Conservation (phyloP, 2,329 filamentous ascomycete genomes). For the Nigrospora osmanthi region DNA sequence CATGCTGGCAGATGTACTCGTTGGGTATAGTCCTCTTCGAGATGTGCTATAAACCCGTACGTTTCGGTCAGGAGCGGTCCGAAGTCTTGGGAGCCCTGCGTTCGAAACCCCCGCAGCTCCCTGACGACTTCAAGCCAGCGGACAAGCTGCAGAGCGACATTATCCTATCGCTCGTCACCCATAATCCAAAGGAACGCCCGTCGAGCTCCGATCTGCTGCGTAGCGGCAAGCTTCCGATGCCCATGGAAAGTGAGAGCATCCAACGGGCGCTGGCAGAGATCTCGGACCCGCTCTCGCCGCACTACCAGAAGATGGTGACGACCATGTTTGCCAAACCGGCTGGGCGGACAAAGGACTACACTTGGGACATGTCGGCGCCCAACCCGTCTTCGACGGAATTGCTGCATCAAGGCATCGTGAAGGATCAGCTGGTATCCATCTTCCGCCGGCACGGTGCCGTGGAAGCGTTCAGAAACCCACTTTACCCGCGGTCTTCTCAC, state of each 20-base stretch:
- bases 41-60: constrained; percentile 70
- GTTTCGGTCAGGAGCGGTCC: constrained; percentile 53
- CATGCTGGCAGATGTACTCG: constrained; percentile 71
- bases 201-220: constrained; percentile 75
- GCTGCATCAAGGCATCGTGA: constrained; percentile 65
- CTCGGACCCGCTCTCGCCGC: constrained; percentile 74
- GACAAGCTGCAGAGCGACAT: constrained; percentile 73
- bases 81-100: constrained; percentile 61
- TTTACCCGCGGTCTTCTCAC: constrained; percentile 77
- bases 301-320: constrained; percentile 85
- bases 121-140: constrained; percentile 60
- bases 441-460: constrained; percentile 88
- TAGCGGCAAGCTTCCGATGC: constrained; percentile 79
- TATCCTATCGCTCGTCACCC: constrained; percentile 70
- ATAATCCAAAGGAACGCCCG: constrained; percentile 75
- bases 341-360: constrained; percentile 72
- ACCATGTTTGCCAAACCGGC: constrained; percentile 67
- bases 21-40: constrained; percentile 97
- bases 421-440: constrained; percentile 65
- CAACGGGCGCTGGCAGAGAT: constrained; percentile 74
- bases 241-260: constrained; percentile 89
- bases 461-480: constrained; percentile 63
- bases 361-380: constrained; percentile 64
- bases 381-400: constrained; percentile 50
- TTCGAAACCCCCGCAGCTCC: constrained; percentile 59